These are phyloP conservation scores for Ramaria sp. DNA, from an alignment of 768 basidiomycete genomes.

Conservation along the genomic window DNA sequence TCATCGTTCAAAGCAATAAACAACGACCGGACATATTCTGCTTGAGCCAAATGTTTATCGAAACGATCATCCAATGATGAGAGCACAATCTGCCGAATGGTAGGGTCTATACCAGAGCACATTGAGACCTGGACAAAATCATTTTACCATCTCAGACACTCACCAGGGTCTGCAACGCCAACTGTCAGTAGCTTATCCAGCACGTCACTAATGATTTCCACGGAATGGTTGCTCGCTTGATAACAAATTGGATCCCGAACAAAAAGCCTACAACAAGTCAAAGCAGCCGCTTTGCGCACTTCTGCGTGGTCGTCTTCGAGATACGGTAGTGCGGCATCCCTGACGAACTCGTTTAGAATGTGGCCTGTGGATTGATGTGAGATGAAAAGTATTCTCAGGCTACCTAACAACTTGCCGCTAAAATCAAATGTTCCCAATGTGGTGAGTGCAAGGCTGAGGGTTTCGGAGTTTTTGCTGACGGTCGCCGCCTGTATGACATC, in stretches of 20 bases:
- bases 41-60: constrained; percentile 94
- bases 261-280: constrained; percentile 87
- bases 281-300: constrained; percentile 79
- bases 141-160: neutral
- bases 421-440: constrained; percentile 93
- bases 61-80: constrained; percentile 84
- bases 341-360: constrained; percentile 90
- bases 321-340: constrained; percentile 82
- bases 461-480: constrained; percentile 53
- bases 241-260: constrained; percentile 92
- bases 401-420: constrained; percentile 43
- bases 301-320: constrained; percentile 87
- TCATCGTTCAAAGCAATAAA: constrained; percentile 98
- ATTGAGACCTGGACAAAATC: constrained; percentile 9
- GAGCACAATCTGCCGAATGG: constrained; percentile 79
- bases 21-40: constrained; percentile 93
- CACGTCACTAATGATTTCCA: constrained; percentile 97
- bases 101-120: constrained; percentile 39
- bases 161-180: constrained; percentile 93
- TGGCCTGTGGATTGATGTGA: constrained; percentile 46
- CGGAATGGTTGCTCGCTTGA: constrained; percentile 91
- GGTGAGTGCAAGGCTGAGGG: constrained; percentile 71
- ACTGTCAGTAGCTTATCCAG: constrained; percentile 92
- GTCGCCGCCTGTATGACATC: constrained; percentile 26
- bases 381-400: neutral